A percentile compares a stretch with the other conserved stretches of the same genome.
Evolutionary conservation across 129 eudicot species (phyloP).

Genomic region (Flaveria bidentis): DNA sequence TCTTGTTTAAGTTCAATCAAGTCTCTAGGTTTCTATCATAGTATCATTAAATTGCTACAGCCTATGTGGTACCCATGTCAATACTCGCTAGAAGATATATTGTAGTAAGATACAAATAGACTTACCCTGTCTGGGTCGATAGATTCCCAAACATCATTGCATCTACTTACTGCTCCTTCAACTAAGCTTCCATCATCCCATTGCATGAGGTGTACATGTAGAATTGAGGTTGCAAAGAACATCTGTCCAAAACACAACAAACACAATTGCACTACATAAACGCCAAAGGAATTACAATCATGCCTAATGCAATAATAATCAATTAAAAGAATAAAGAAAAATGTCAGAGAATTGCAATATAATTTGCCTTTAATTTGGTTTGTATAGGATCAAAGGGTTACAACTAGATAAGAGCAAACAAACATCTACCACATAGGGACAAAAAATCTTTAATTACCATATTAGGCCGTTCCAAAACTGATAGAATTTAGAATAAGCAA

Average conservation of each 20-base stretch:
- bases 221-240: constrained; percentile 91
- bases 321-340: constrained; percentile 1
- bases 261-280: constrained; percentile 6
- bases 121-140: constrained; percentile 71
- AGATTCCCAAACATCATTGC: constrained; percentile 78
- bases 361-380: not conserved
- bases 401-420: not conserved
- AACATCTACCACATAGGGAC: not conserved
- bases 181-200: constrained; percentile 85
- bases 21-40: too few species aligned
- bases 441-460: not conserved
- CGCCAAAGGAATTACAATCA: constrained; percentile 3
- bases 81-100: constrained; percentile 16
- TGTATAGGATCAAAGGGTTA: not conserved
- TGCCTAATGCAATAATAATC: constrained; percentile 7
- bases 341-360: not conserved
- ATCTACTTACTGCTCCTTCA: constrained; percentile 69
- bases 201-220: constrained; percentile 89
- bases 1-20: too few species aligned
- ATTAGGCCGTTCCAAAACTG: not conserved
- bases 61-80: constrained; percentile 19
- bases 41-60: not conserved
- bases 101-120: not conserved
- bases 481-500: constrained; percentile 3
- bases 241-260: constrained; percentile 53